A percentile compares a stretch with the other conserved stretches of the same genome.
phyloP scores from a whole-genome alignment of 2,329 filamentous ascomycete species.

The Alternaria triticimaculans region DNA sequence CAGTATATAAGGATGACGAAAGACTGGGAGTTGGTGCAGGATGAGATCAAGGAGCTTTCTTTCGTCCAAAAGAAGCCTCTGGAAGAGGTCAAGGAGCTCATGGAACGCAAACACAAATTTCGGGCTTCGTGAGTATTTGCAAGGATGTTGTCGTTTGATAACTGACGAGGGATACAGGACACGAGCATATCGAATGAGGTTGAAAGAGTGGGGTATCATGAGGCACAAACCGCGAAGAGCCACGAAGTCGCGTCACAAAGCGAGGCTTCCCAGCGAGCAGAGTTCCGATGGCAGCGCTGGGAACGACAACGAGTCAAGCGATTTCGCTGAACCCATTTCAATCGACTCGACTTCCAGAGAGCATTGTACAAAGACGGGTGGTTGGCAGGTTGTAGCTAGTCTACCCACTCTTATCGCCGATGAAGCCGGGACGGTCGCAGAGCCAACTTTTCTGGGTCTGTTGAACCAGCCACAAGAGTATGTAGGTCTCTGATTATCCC shows the following conservation, averaged over 20 bases:
- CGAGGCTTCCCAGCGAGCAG: background rate
- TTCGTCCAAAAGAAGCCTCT: constrained; percentile 43
- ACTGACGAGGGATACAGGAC: constrained; percentile 28
- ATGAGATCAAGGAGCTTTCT: constrained; percentile 42
- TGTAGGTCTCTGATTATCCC: background rate
- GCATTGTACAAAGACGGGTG: constrained; percentile 4
- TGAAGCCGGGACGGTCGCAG: background rate
- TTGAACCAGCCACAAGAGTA: constrained; percentile 18
- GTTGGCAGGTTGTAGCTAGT: constrained; percentile 15
- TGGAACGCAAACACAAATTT: constrained; percentile 43
- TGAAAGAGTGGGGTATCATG: constrained; percentile 46
- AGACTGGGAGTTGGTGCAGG: constrained; percentile 37
- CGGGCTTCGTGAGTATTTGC: constrained; percentile 41
- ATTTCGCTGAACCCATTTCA: constrained; percentile 5
- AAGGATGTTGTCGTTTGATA: background rate
- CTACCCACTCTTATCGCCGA: background rate
- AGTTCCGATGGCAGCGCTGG: constrained; percentile 4
- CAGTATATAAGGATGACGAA: constrained; percentile 37
- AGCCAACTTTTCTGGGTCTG: constrained; percentile 18
- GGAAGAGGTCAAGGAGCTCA: constrained; percentile 42
- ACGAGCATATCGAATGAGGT: constrained; percentile 46
- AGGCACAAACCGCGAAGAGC: constrained; percentile 27
- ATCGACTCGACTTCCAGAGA: background rate
- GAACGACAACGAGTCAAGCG: constrained; percentile 11
- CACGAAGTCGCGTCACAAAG: constrained; percentile 2